Conservation (phyloP, 495 filamentous ascomycete species). For the Xylaria palmicola region DNA sequence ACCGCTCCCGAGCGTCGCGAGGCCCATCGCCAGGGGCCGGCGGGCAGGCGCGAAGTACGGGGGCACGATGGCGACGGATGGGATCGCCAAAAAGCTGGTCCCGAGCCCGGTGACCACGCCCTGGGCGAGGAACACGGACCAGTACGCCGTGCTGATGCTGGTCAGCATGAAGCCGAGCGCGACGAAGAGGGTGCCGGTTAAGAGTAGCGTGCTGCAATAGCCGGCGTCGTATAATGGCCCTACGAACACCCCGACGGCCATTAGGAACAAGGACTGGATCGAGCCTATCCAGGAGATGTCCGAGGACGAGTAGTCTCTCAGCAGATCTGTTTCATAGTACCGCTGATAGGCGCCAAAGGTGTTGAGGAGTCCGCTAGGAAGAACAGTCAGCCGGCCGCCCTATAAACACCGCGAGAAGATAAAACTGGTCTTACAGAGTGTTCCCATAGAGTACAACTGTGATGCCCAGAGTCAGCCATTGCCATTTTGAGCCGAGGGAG, state of each 20-base stretch:
- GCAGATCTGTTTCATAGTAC: constrained; percentile 26
- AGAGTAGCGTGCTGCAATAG: constrained; percentile 19
- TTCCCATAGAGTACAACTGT: constrained; percentile 25
- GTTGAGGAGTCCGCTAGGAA: constrained; percentile 27
- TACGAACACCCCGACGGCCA: constrained; percentile 26
- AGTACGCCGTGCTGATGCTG: constrained; percentile 57
- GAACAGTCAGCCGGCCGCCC: background rate
- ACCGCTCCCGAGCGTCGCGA: constrained; percentile 64
- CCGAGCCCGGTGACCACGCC: constrained; percentile 58
- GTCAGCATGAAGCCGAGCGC: constrained; percentile 75
- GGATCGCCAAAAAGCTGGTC: constrained; percentile 60
- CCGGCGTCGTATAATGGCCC: constrained; percentile 29
- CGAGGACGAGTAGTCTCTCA: constrained; percentile 21
- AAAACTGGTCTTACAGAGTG: constrained; percentile 7
- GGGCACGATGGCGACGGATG: constrained; percentile 57
- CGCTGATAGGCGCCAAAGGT: constrained; percentile 35
- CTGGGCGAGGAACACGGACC: constrained; percentile 61
- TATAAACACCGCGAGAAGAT: background rate
- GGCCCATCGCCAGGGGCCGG: constrained; percentile 65
- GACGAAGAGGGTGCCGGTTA: constrained; percentile 20
- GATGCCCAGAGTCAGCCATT: background rate
- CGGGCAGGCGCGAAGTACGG: constrained; percentile 67
- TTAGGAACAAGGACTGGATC: constrained; percentile 24
- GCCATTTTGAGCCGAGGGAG: background rate
- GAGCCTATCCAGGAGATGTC: constrained; percentile 35